Percentiles rank a stretch among this genome's conserved stretches.
These are phyloP conservation scores for Hyaloscypha bicolor DNA, from an alignment of 495 filamentous ascomycete species.

Conservation along the genomic window DNA sequence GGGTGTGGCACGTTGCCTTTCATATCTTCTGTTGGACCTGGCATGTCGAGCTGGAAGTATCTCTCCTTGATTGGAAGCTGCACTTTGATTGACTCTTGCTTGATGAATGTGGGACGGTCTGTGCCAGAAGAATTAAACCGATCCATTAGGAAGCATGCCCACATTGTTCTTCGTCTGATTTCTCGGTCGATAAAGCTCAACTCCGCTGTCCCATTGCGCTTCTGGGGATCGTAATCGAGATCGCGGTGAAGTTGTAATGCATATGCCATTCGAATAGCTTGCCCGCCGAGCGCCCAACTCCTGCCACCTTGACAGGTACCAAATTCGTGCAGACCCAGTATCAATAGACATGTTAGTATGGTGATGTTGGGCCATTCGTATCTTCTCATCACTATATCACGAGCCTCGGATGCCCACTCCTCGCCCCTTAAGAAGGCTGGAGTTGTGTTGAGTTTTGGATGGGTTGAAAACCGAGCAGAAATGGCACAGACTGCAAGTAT, in stretches of 20 bases:
- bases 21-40: constrained; percentile 83
- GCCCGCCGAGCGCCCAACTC: constrained; percentile 93
- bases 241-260: constrained; percentile 93
- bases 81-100: constrained; percentile 84
- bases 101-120: constrained; percentile 88
- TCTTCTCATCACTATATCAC: constrained; percentile 78
- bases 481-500: constrained; percentile 91
- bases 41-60: constrained; percentile 88
- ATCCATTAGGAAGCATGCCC: constrained; percentile 97
- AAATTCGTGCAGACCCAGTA: constrained; percentile 92
- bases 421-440: constrained; percentile 91
- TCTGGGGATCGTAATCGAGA: constrained; percentile 80
- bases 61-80: constrained; percentile 90
- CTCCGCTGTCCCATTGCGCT: constrained; percentile 64
- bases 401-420: constrained; percentile 81
- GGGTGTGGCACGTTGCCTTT: constrained; percentile 72
- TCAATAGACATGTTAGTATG: constrained; percentile 82
- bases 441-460: constrained; percentile 80
- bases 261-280: constrained; percentile 96
- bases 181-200: constrained; percentile 92
- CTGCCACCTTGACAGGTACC: constrained; percentile 95
- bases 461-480: constrained; percentile 91
- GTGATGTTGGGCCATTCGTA: constrained; percentile 97
- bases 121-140: constrained; percentile 96
- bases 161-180: constrained; percentile 92